These are phyloP conservation scores for Fusarium sp. DNA, from an alignment of 2,329 filamentous ascomycete species.

Conservation along the genomic window DNA sequence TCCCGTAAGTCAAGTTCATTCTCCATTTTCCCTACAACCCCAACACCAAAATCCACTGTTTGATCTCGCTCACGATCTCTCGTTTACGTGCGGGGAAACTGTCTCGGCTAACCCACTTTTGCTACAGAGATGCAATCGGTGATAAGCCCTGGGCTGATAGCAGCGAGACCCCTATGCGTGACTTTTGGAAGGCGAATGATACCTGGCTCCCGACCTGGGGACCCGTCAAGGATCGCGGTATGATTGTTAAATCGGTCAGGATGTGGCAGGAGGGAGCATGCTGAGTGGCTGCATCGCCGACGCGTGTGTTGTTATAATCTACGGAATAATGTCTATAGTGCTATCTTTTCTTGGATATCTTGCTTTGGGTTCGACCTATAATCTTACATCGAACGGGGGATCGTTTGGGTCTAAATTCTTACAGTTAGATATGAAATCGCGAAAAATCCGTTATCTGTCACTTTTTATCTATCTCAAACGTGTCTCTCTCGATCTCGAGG, in stretches of 20 bases:
- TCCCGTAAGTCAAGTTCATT: constrained; percentile 47
- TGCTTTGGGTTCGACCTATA: not conserved
- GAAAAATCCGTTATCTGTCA: not conserved
- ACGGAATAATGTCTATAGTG: not conserved
- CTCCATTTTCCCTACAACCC: not conserved
- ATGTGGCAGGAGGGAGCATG: constrained; percentile 55
- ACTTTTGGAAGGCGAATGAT: constrained; percentile 53
- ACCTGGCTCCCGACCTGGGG: constrained; percentile 55
- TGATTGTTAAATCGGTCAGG: constrained; percentile 56
- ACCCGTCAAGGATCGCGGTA: constrained; percentile 46
- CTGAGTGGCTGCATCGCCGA: constrained; percentile 8
- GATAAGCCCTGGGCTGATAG: constrained; percentile 57
- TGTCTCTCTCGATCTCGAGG: not conserved
- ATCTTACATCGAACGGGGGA: not conserved
- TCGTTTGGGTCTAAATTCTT: constrained; percentile 1
- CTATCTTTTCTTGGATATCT: not conserved
- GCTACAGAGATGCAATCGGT: constrained; percentile 50
- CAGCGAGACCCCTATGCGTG: constrained; percentile 48
- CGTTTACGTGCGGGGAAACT: not conserved
- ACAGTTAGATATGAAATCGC: not conserved
- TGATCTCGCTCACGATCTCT: not conserved
- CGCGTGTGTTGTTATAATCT: not conserved
- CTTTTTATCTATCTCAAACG: not conserved
- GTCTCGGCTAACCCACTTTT: constrained; percentile 17
- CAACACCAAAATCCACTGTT: not conserved